Percentiles rank a stretch among this genome's conserved stretches.
phyloP scores from a whole-genome alignment of 768 basidiomycete genomes.

The Pleurotus pulmonarius region DNA sequence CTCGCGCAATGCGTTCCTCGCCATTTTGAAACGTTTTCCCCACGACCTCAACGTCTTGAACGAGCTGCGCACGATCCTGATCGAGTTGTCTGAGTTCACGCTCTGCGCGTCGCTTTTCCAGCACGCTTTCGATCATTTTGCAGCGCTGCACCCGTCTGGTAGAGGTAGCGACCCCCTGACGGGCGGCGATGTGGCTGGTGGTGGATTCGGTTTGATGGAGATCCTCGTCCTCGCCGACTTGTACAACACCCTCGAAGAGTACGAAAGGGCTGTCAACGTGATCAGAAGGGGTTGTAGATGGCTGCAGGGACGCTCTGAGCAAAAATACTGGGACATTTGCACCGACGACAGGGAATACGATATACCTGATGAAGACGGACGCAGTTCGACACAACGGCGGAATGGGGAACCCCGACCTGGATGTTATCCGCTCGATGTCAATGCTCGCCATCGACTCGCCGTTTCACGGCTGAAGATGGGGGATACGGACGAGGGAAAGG shows the following conservation, averaged over 20 bases:
- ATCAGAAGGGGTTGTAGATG: constrained; percentile 81
- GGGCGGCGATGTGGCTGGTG: constrained; percentile 30
- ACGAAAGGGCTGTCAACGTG: constrained; percentile 62
- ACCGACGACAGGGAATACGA: constrained; percentile 92
- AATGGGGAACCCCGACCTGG: constrained; percentile 51
- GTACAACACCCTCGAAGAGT: constrained; percentile 66
- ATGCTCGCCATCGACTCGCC: constrained; percentile 80
- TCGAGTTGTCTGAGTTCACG: constrained; percentile 64
- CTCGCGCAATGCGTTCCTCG: constrained; percentile 62
- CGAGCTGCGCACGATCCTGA: constrained; percentile 74
- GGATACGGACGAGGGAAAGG: constrained; percentile 78
- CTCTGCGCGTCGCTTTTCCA: constrained; percentile 68
- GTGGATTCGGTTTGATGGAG: constrained; percentile 61
- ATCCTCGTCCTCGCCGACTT: constrained; percentile 85
- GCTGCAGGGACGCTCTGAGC: constrained; percentile 79
- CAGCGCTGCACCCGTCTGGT: constrained; percentile 42
- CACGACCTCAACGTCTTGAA: constrained; percentile 77
- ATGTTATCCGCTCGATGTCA: constrained; percentile 62
- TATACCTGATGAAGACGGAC: constrained; percentile 27
- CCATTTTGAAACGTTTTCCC: constrained; percentile 71
- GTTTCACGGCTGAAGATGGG: constrained; percentile 80
- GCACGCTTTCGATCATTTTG: constrained; percentile 70
- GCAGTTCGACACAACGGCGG: constrained; percentile 23
- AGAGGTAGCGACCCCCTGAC: constrained; percentile 26
- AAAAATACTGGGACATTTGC: constrained; percentile 76